These are phyloP conservation scores for Petasospora fabianii DNA, from an alignment of 1,139 yeast genomes.

Conservation along the genomic window DNA sequence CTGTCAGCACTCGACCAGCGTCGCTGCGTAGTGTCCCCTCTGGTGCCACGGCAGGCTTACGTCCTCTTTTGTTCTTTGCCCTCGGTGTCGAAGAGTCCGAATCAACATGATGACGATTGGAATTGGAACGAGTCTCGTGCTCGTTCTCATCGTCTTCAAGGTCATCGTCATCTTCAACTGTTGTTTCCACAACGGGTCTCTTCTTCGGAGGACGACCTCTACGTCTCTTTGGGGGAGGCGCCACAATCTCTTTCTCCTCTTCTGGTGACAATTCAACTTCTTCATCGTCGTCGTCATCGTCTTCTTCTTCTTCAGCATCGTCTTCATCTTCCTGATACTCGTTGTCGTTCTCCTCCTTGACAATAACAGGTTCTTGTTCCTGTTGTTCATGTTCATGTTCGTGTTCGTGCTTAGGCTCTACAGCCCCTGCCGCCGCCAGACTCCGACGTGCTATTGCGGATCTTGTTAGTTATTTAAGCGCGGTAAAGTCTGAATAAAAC, in stretches of 20 bases:
- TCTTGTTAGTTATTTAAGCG: background rate
- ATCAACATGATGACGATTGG: conserved; percentile 12
- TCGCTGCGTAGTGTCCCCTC: conserved; percentile 34
- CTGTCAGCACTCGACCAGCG: conserved; percentile 44
- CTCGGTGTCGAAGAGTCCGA: conserved; percentile 10
- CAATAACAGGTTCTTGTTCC: no score
- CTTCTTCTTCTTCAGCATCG: conserved; percentile 5
- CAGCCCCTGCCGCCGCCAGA: conserved; percentile 4
- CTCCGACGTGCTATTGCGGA: conserved; percentile 7
- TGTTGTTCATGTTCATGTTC: no score
- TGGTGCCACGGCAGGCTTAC: conserved; percentile 24
- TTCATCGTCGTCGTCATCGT: conserved; percentile 14
- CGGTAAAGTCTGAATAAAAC: no score
- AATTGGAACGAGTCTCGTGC: conserved; percentile 11
- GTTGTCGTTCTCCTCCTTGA: conserved; percentile 7
- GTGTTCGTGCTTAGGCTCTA: no score
- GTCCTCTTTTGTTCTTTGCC: conserved; percentile 24
- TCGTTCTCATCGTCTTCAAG: conserved; percentile 13
- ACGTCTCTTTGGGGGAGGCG: conserved; percentile 10
- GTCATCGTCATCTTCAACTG: conserved; percentile 11
- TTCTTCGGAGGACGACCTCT: conserved; percentile 17
- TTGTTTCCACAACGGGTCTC: conserved; percentile 4
- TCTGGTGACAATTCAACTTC: conserved; percentile 7
- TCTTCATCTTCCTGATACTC: conserved; percentile 8
- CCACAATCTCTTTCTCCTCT: conserved; percentile 11